A percentile compares a stretch with the other conserved stretches of the same genome.
phyloP scores from a whole-genome alignment of 2,329 filamentous ascomycete genomes.

The Neodidymelliopsis sp. region DNA sequence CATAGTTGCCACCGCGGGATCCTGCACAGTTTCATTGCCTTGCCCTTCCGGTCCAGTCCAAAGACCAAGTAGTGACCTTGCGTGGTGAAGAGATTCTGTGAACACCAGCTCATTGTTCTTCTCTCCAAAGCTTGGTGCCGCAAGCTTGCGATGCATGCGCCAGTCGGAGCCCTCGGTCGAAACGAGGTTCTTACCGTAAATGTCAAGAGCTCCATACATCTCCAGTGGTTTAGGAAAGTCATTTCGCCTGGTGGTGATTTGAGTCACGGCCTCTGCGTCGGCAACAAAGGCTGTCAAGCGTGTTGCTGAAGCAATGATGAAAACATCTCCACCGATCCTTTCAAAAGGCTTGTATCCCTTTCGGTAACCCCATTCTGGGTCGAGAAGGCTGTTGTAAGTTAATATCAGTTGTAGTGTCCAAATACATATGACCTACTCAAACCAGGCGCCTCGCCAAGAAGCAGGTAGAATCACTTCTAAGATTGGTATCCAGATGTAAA shows the following conservation, averaged over 20 bases:
- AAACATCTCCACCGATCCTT: slow-evolving; percentile 65
- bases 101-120: slow-evolving; percentile 75
- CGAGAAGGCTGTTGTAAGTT: slow-evolving; percentile 55
- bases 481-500: slow-evolving; percentile 62
- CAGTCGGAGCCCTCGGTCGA: slow-evolving; percentile 73
- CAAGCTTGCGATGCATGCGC: slow-evolving; percentile 76
- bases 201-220: slow-evolving; percentile 65
- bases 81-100: slow-evolving; percentile 68
- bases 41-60: slow-evolving; percentile 39
- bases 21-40: slow-evolving; percentile 58
- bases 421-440: slow-evolving; percentile 61
- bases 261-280: slow-evolving; percentile 70
- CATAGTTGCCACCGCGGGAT: slow-evolving; percentile 72
- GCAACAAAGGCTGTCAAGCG: slow-evolving; percentile 63
- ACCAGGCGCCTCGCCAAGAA: slow-evolving; percentile 64
- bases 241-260: slow-evolving; percentile 71
- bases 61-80: slow-evolving; percentile 48
- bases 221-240: slow-evolving; percentile 74
- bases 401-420: slow-evolving; percentile 6
- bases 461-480: slow-evolving; percentile 62
- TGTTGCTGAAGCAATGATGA: slow-evolving; percentile 69
- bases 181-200: slow-evolving; percentile 76
- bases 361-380: slow-evolving; percentile 68
- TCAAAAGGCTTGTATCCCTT: slow-evolving; percentile 65
- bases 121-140: slow-evolving; percentile 77